These are phyloP conservation scores for Nelumbo lutea DNA, from an alignment of 164 flowering plant species.

Conservation along the genomic window DNA sequence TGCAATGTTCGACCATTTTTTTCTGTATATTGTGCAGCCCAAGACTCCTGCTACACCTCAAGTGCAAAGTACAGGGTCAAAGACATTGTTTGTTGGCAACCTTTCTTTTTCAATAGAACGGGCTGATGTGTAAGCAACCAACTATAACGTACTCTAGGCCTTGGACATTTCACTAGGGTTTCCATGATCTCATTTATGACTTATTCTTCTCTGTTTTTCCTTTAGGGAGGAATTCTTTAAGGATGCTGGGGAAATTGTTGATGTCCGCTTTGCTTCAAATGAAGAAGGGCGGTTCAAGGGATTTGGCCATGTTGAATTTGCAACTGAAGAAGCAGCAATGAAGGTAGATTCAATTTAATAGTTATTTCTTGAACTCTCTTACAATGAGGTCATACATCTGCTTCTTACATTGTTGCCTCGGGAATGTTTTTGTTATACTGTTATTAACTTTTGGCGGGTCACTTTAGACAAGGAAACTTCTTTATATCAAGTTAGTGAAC, in stretches of 20 bases:
- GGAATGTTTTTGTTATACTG: too few relatives aligned
- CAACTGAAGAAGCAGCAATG: conserved; percentile 51
- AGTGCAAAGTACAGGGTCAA: conserved; percentile 37
- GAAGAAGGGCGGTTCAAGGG: conserved; percentile 61
- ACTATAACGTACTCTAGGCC: neutral
- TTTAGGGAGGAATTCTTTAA: conserved; percentile 66
- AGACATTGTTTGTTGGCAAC: conserved; percentile 76
- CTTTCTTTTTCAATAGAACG: conserved; percentile 45
- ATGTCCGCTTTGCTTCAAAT: conserved; percentile 52
- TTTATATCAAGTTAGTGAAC: too few relatives aligned
- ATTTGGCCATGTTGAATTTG: conserved; percentile 92
- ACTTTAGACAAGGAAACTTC: too few relatives aligned
- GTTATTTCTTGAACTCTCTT: too few relatives aligned
- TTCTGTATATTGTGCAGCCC: conserved; percentile 34
- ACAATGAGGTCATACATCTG: too few relatives aligned
- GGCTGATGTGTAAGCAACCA: conserved; percentile 58
- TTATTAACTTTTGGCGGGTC: too few relatives aligned
- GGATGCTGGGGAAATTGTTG: conserved; percentile 58
- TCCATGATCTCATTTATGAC: neutral
- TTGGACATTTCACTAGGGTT: neutral
- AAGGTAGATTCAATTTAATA: conserved; percentile 32
- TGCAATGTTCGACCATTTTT: neutral
- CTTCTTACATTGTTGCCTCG: too few relatives aligned
- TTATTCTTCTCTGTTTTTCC: neutral
- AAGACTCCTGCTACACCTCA: conserved; percentile 59